Percentiles rank a stretch among this genome's conserved stretches.
Evolutionary conservation across 1,284 basidiomycete genomes (phyloP).

Genomic region (Fomitopsis schrenkii): DNA sequence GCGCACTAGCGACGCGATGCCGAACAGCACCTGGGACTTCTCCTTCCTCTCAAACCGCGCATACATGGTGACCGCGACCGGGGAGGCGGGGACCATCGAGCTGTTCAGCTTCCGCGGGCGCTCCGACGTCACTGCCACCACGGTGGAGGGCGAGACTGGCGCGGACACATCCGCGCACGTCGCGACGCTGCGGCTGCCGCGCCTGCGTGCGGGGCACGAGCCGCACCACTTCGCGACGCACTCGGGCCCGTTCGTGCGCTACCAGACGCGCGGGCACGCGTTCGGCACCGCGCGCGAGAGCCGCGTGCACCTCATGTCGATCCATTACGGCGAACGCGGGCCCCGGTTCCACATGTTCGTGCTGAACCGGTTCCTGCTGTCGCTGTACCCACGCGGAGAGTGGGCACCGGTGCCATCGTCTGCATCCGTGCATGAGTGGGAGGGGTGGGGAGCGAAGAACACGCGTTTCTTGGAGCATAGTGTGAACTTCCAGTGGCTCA

Average conservation of each 20-base stretch:
- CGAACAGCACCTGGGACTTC: conserved; percentile 36
- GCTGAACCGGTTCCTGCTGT: conserved; percentile 32
- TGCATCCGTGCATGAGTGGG: conserved; percentile 31
- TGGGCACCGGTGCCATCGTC: not conserved
- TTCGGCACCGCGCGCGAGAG: conserved; percentile 36
- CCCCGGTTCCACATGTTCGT: conserved; percentile 31
- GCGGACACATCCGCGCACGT: conserved; percentile 19
- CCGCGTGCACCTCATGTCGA: conserved; percentile 41
- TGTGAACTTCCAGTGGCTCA: conserved; percentile 21
- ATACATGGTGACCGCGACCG: conserved; percentile 36
- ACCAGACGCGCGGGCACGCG: conserved; percentile 24
- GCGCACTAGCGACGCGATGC: conserved; percentile 21
- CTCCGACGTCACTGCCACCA: not conserved
- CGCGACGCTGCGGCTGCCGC: conserved; percentile 9
- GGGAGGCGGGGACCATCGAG: conserved; percentile 32
- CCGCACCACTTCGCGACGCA: conserved; percentile 22
- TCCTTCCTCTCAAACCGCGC: conserved; percentile 42
- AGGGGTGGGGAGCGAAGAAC: conserved; percentile 40
- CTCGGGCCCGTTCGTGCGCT: conserved; percentile 34
- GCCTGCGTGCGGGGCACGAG: conserved; percentile 4
- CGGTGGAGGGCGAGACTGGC: not conserved
- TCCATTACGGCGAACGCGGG: conserved; percentile 28
- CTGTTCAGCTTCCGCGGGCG: conserved; percentile 33
- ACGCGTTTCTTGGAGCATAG: conserved; percentile 34
- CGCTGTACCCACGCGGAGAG: conserved; percentile 18